A percentile compares a stretch with the other conserved stretches of the same genome.
Conservation (phyloP, 768 basidiomycete species). For the Xerocomellus chrysenteron region DNA sequence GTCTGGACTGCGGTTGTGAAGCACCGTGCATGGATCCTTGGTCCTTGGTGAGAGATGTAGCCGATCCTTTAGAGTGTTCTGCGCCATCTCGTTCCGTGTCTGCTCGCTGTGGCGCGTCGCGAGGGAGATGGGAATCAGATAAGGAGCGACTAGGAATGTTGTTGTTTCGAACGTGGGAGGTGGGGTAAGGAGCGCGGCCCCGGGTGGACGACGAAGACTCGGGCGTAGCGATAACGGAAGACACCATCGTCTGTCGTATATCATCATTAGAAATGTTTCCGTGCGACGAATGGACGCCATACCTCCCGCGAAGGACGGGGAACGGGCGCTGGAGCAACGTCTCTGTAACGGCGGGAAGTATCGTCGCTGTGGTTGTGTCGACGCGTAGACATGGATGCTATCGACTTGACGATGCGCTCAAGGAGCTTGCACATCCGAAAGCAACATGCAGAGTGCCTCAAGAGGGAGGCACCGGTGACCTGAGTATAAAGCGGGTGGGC, state of each 20-base stretch:
- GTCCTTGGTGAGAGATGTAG: neutral
- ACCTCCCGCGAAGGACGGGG: slow-evolving; percentile 11
- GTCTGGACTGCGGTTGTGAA: neutral
- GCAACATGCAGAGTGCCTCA: no score
- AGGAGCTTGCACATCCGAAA: no score
- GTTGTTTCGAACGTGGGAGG: neutral
- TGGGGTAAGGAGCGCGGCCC: neutral
- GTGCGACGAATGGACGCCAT: neutral
- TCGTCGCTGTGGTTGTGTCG: neutral
- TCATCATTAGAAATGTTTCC: neutral
- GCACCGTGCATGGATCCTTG: neutral
- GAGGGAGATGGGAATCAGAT: neutral
- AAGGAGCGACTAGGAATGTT: neutral
- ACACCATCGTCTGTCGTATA: neutral
- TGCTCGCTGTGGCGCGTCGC: neutral
- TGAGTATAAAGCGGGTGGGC: no score
- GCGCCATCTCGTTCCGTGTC: neutral
- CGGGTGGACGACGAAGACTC: neutral
- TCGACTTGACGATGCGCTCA: no score
- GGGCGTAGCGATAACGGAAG: neutral
- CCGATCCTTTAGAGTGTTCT: neutral
- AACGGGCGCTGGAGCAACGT: neutral
- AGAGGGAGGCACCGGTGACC: no score
- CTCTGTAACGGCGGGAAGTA: neutral
- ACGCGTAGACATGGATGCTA: neutral